Conservation (phyloP, 495 filamentous ascomycete genomes). For the Hypoxylon rickii region DNA sequence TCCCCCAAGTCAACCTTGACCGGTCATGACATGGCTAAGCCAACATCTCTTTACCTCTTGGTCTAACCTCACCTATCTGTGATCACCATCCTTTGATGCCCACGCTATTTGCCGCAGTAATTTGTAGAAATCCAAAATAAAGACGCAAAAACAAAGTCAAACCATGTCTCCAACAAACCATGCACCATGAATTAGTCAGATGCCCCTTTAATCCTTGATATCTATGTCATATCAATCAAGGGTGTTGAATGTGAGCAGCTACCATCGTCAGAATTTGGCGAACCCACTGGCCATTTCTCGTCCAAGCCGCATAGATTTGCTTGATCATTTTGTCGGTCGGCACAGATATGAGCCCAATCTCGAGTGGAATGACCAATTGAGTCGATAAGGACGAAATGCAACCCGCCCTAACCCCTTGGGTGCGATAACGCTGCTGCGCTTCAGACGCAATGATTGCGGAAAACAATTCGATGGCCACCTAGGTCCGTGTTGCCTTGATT, state of each 20-base stretch:
- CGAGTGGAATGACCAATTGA: constrained; percentile 19
- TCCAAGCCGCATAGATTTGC: constrained; percentile 2
- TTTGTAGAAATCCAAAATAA: not conserved
- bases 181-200: constrained; percentile 2
- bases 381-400: constrained; percentile 15
- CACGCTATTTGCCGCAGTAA: not conserved
- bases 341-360: constrained; percentile 1
- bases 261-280: constrained; percentile 3
- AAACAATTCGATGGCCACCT: constrained; percentile 1
- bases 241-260: not conserved
- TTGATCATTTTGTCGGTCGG: constrained; percentile 16
- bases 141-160: not conserved
- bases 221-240: too few relatives aligned
- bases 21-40: not conserved
- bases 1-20: not conserved
- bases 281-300: constrained; percentile 7
- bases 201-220: too few relatives aligned
- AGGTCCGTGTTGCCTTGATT: constrained; percentile 17
- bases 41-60: not conserved
- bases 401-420: constrained; percentile 7
- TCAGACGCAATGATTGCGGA: too few relatives aligned
- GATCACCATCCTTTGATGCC: not conserved
- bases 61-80: not conserved
- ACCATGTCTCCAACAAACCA: not conserved
- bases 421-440: too few relatives aligned